Conservation (phyloP, 257 asterid genomes). For the Solanum microdontum region DNA sequence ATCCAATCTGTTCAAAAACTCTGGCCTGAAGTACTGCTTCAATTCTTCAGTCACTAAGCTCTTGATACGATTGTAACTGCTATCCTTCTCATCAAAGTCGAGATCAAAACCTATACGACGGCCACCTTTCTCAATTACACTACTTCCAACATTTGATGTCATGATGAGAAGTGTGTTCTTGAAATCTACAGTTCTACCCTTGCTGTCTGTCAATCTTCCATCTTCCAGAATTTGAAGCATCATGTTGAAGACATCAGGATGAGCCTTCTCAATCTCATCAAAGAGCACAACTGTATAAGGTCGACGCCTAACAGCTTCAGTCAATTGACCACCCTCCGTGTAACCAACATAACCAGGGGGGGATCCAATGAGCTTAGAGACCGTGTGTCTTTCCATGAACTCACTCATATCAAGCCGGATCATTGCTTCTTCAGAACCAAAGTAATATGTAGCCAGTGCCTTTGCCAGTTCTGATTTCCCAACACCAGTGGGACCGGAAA, state of each 20-base stretch:
- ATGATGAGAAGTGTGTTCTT: conserved; percentile 43
- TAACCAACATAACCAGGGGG: conserved; percentile 60
- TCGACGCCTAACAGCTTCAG: conserved; percentile 45
- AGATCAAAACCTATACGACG: conserved; percentile 37
- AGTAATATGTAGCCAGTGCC: conserved; percentile 39
- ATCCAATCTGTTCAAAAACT: conserved; percentile 49
- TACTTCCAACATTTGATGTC: conserved; percentile 60
- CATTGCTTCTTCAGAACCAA: conserved; percentile 57
- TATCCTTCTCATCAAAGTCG: conserved; percentile 35
- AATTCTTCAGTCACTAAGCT: conserved; percentile 26
- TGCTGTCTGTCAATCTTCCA: conserved; percentile 47
- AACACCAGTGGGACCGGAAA: conserved; percentile 59
- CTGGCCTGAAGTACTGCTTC: conserved; percentile 47
- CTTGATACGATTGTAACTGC: conserved; percentile 29
- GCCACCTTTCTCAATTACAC: conserved; percentile 29
- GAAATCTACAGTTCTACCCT: conserved; percentile 52
- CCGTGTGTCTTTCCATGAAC: conserved; percentile 47
- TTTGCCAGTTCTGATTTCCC: conserved; percentile 58
- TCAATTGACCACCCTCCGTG: conserved; percentile 57
- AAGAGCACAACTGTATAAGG: conserved; percentile 52
- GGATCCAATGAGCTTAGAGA: conserved; percentile 43
- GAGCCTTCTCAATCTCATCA: conserved; percentile 67
- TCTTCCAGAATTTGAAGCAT: conserved; percentile 60
- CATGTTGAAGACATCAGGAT: conserved; percentile 41
- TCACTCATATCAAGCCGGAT: conserved; percentile 60